Percentiles rank a stretch among this genome's conserved stretches.
Evolutionary conservation across 352 stramenopile genomes (phyloP).

Genomic region (Pythium dissotocum): DNA sequence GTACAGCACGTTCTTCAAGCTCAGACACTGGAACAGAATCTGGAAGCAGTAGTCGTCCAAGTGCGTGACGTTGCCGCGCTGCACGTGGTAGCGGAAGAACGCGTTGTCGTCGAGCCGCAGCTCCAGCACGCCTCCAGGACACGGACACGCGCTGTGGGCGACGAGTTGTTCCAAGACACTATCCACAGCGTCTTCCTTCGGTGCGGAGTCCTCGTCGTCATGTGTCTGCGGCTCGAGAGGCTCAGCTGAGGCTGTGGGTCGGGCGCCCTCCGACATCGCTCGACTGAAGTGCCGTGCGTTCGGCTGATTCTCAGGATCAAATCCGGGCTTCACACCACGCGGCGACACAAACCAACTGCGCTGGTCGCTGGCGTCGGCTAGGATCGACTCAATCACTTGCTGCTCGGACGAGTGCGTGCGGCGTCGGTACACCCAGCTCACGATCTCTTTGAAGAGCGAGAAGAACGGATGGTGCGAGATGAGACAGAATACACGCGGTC

Average conservation of each 20-base stretch:
- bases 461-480: conserved; percentile 85
- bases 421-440: conserved; percentile 68
- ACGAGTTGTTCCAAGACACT: conserved; percentile 43
- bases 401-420: conserved; percentile 35
- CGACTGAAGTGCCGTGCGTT: conserved; percentile 2
- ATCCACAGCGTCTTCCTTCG: conserved; percentile 14
- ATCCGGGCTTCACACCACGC: conserved; percentile 16
- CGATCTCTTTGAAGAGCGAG: conserved; percentile 76
- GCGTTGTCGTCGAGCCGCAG: conserved; percentile 37
- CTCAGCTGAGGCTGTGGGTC: not conserved
- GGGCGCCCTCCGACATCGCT: conserved; percentile 12
- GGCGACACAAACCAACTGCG: conserved; percentile 64
- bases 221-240: not conserved
- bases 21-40: conserved; percentile 81
- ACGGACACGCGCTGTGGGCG: conserved; percentile 27
- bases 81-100: conserved; percentile 64
- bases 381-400: conserved; percentile 41
- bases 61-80: conserved; percentile 57
- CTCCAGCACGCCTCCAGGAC: conserved; percentile 36
- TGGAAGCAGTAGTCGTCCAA: conserved; percentile 82
- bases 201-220: not conserved
- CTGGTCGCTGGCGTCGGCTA: conserved; percentile 44
- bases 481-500: conserved; percentile 65
- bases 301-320: conserved; percentile 9
- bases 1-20: conserved; percentile 77